Evolutionary conservation across 768 basidiomycete species (phyloP).

Genomic region (Boletus bicolor): DNA sequence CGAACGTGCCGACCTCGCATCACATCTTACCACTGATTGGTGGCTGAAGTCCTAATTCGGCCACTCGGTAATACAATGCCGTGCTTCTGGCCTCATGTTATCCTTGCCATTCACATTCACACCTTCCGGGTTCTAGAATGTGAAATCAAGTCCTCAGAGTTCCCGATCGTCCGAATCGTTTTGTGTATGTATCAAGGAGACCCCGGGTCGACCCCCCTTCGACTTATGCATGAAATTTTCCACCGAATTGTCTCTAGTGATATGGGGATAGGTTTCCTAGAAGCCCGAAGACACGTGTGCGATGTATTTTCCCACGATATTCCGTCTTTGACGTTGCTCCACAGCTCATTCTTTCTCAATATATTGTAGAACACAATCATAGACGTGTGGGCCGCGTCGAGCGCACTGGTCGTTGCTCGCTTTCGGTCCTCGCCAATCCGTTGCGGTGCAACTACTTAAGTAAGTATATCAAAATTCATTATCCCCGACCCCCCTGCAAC

Average conservation of each 20-base stretch:
- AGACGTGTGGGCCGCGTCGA: too few relatives aligned
- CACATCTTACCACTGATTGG: neutral
- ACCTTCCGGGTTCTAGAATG: constrained; percentile 23
- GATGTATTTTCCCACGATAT: neutral
- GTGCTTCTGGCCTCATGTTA: constrained; percentile 30
- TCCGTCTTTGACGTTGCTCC: neutral
- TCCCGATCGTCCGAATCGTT: constrained; percentile 23
- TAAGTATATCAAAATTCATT: neutral
- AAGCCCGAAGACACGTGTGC: neutral
- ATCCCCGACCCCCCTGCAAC: constrained; percentile 3
- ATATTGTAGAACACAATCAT: neutral
- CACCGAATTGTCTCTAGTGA: neutral
- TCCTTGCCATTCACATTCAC: constrained; percentile 27
- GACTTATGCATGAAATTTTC: neutral
- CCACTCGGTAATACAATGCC: constrained; percentile 13
- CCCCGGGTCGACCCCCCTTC: constrained; percentile 13
- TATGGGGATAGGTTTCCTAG: neutral
- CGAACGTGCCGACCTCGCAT: constrained; percentile 18
- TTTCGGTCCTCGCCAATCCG: neutral
- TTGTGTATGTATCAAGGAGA: constrained; percentile 14
- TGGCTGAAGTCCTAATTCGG: constrained; percentile 17
- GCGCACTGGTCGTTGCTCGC: neutral
- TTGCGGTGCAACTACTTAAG: constrained; percentile 2
- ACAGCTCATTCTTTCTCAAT: neutral
- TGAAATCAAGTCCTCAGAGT: constrained; percentile 10